Base-by-base conservation (phyloP, 148 eudicot genomes). In the Suaeda aralocaspica region DNA sequence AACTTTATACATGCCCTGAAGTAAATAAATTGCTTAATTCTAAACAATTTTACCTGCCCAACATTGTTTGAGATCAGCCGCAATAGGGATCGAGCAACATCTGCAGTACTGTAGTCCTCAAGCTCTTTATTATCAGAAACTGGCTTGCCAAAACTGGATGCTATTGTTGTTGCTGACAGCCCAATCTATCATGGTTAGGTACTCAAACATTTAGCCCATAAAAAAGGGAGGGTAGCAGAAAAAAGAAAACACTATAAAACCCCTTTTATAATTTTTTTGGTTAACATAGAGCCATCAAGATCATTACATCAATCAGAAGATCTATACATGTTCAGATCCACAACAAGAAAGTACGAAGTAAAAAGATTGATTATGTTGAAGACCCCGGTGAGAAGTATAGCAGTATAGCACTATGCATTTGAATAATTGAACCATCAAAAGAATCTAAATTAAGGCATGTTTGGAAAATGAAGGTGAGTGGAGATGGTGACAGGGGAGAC, bases 121-220 rank as follows among this genome's bases (percentile, higher is more conserved):
- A 86, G 83, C 63, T 85, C 96, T 83, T 85, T 88, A 72, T 82
- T 80, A 76, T 82, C 85, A 67, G 91, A 84, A 51, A 90, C 66
- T 60, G 85, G 83, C 85, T 92, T 92, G 67, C 98, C 98, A 71
- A 92, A 92, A 71, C 96, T 92, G 63, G 91, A 92, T 71, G 98
- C 98, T 64, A 92, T 92, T n/a, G 88, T 74, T 74, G 96, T 87
- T 65, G 96, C 92, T 61, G 89, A 71, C 57, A 92, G 84, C 49
- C 97, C 98, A 80, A 92, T 79, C 98, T 92, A 82, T 48, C 77
- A 83, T 64, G 48, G 55, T 48, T 33, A 29, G 68, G 22, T 50
- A 36, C 77, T 33, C 44, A 78, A 61, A 12, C 15, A 50, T 33
- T 52, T 45, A 39, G 51, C 55, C 61, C 71, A 46, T 14, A 5